Base-by-base conservation (phyloP, 768 basidiomycete genomes). In the Cyclocybe aegerita region DNA sequence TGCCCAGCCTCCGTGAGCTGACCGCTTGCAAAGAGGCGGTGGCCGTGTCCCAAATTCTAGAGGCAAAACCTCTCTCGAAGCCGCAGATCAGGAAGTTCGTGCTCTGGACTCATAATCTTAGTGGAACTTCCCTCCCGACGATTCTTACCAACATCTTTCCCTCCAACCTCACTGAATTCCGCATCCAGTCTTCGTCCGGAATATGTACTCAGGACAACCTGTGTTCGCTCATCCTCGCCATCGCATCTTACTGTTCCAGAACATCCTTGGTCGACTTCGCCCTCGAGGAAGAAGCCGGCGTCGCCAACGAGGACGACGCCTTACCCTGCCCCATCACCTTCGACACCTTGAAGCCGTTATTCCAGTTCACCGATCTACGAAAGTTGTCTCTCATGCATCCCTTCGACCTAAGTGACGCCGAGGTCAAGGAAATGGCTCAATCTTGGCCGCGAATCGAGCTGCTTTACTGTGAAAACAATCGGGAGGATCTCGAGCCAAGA, bases 371-470 rank as follows among this genome's bases (percentile, higher is more conserved):
- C 1, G 10, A 53, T 4, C 39, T 56, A 6, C 47, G 44, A 31
- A n/a, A 43, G 1, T n/a, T 56, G 9, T 50, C 32, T 3, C 31
- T 41, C 14, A 16, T 35, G 3, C 39, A 46, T 23, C 30, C 52
- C 2, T 48, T 53, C 16, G 46, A 44, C 23, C 10, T 54, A 7
- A 46, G 41, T 9, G 52, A 54, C 37, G 49, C 35, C 23, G 56
- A 53, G 36, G 35, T 51, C 39, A 50, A 51, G 41, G 8, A 17
- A 3, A 4, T 51, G 11, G 52, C 52, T 11, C 44, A 39, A 40
- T n/a, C 56, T 10, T 54, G 52, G 56, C 49, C 52, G 29, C 40
- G 12, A 7, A 34, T 53, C 10, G 49, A 53, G 10, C 4, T 2
- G 9, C 14, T 50, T 23, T 23, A 6, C 14, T 36, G 38, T 31